Base-by-base conservation (phyloP, 768 basidiomycete species). In the Tubosaeta brunneosetosa region DNA sequence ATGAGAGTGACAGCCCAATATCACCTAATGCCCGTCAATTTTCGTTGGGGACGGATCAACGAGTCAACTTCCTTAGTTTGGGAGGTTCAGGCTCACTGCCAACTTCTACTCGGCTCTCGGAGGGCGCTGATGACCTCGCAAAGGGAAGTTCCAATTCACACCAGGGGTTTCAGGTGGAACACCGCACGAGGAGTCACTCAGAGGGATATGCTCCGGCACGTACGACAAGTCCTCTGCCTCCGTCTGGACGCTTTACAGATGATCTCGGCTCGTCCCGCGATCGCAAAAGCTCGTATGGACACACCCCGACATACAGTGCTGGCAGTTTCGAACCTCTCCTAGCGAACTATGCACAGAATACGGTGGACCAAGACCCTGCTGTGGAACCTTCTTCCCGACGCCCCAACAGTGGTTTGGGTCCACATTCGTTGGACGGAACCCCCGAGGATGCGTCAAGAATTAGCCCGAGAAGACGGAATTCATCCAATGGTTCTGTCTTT, bases 311-410 rank as follows among this genome's bases (percentile, higher is more conserved):
- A 55, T 72, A 78, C 42, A 80, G 80, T 54, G 74, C 72, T 2
- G 81, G 77, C 13, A 86, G 84, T 67, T 76, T 76, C 50, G 85
- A 86, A 56, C 82, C 82, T 26, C 70, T 86, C 19, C 68, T 86
- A 44, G 75, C 78, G 25, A 68, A 73, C 12, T 80, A 74, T 51
- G 65, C 67, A 36, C 70, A 71, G 13, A 53, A 59, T 53, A 14
- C 43, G 22, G 50, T 63, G 19, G 63, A 69, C 19, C 63, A 58
- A 45, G 61, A 60, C 16, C 26, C 43, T 36, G 36, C 36, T 12
- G 45, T 43, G 41, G 68, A 65, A 25, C 63, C 11, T 10, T 48
- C 61, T 44, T 6, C 49, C 26, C 57, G 19, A 33, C 59, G 17
- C 19, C 36, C 29, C 2, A 50, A 48, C 16, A 54, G 49, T 4